These are phyloP conservation scores for Metarhizium guizhouense DNA, from an alignment of 2,329 filamentous ascomycete genomes.

Conservation along the genomic window DNA sequence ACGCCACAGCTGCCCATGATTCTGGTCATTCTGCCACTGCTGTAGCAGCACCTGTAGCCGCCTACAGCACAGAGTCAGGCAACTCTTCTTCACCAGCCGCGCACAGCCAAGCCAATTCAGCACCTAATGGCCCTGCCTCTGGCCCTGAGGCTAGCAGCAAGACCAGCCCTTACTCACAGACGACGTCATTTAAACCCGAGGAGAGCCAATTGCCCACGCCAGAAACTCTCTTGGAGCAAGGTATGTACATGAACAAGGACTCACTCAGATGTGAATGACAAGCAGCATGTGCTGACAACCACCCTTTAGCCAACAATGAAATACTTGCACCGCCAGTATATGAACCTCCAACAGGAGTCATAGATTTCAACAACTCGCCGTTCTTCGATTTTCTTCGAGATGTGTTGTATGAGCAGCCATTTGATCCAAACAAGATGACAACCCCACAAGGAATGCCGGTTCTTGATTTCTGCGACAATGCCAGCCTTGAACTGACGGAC, in stretches of 20 bases:
- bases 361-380: constrained; percentile 27
- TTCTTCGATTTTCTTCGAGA: constrained; percentile 44
- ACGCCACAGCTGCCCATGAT: constrained; percentile 10
- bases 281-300: neutral
- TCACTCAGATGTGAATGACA: neutral
- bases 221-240: constrained; percentile 22
- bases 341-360: constrained; percentile 2
- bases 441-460: constrained; percentile 34
- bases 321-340: neutral
- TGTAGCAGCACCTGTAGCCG: neutral
- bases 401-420: constrained; percentile 38
- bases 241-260: constrained; percentile 7
- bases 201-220: constrained; percentile 25
- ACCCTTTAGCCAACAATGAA: constrained; percentile 8
- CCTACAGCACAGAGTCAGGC: constrained; percentile 1
- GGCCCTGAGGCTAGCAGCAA: constrained; percentile 13
- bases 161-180: constrained; percentile 17
- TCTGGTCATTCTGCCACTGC: constrained; percentile 1
- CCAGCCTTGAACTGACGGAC: constrained; percentile 41
- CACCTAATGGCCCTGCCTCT: constrained; percentile 6
- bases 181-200: constrained; percentile 18
- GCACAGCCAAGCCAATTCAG: constrained; percentile 12
- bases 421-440: constrained; percentile 25
- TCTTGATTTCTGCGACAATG: constrained; percentile 41
- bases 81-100: constrained; percentile 13